phyloP scores from a whole-genome alignment of 1,284 basidiomycete species.

The Malassezia vespertilionis region DNA sequence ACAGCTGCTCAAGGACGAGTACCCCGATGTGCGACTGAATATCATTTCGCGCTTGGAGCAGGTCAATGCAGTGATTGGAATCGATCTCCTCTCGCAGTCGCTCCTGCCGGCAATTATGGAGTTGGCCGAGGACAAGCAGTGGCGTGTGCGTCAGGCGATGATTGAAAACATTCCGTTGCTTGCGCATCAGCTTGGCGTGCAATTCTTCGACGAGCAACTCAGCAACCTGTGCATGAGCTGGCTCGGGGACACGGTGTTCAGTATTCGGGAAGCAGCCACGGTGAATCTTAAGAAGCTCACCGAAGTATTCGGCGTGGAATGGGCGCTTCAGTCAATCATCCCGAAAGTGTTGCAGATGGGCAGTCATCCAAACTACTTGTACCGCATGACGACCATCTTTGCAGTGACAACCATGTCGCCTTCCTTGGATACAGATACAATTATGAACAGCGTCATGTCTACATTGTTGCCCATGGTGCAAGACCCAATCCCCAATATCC shows the following conservation, averaged over 20 bases:
- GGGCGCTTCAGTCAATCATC: constrained; percentile 87
- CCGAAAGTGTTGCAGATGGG: constrained; percentile 98
- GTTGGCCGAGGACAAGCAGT: constrained; percentile 97
- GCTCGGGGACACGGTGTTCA: constrained; percentile 96
- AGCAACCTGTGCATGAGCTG: constrained; percentile 97
- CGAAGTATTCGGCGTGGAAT: constrained; percentile 96
- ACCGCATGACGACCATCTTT: constrained; percentile 97
- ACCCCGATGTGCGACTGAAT: constrained; percentile 93
- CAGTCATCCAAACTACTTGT: constrained; percentile 90
- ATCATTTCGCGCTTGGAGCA: constrained; percentile 98
- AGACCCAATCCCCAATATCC: constrained; percentile 96
- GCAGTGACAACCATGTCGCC: constrained; percentile 95
- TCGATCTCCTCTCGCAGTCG: constrained; percentile 86
- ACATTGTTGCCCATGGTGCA: constrained; percentile 71
- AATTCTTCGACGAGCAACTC: constrained; percentile 96
- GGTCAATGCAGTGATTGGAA: constrained; percentile 92
- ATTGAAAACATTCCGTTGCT: constrained; percentile 97
- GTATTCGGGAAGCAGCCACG: constrained; percentile 93
- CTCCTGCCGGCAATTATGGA: constrained; percentile 95
- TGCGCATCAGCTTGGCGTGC: constrained; percentile 87
- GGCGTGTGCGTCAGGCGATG: constrained; percentile 98
- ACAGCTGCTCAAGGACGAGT: constrained; percentile 93
- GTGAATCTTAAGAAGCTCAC: constrained; percentile 94
- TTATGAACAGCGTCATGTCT: constrained; percentile 73
- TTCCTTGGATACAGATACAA: constrained; percentile 73